Base-by-base conservation (phyloP, 495 filamentous ascomycete species). In the Aspergillus panamensis region DNA sequence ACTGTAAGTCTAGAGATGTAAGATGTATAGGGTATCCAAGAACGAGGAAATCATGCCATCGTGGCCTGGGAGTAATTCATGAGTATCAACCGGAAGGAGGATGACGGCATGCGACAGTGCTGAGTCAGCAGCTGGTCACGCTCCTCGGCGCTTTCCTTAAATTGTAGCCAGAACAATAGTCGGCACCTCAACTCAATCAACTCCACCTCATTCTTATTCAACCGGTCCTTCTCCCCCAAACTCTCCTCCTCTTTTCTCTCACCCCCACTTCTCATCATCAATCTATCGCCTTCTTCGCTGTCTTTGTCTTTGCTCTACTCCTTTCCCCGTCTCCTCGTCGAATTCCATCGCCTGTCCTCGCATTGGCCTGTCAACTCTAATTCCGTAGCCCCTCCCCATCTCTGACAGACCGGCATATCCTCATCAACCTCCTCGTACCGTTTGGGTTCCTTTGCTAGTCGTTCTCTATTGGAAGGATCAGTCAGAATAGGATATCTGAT, bases 401-500 rank as follows among this genome's bases (percentile, higher is more conserved):
- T 50, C 50, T 44, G 49, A 51, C 60, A 48, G 60, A 62, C 31
- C 47, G 47, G 45, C 42, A 42, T 54, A 45, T 29, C 37, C 19
- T 44, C 48, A 43, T 10, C 52, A 49, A 33, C 47, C 47, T 42
- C 17, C 29, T 50, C 49, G 21, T 50, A 40, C 58, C 52, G 33
- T 48, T 53, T 51, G 43, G 32, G 51, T 39, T 42, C 35, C 51
- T 58, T 59, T 60, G 42, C 62, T 60, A 57, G 60, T 63, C 50
- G 54, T 55, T 55, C n/a, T 61, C 58, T 61, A 52, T 56, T 59
- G 45, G 58, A 59, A 60, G 55, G 62, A 49, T 64, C 61, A 49
- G 59, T 62, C 61, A 52, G 59, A 48, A 51, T 47, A 39, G 55
- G 52, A 21, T 54, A 58, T 61, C 51, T 47, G 52, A 62, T 66